Conservation (phyloP, 345 rosid genomes). For the Linum tenue region DNA sequence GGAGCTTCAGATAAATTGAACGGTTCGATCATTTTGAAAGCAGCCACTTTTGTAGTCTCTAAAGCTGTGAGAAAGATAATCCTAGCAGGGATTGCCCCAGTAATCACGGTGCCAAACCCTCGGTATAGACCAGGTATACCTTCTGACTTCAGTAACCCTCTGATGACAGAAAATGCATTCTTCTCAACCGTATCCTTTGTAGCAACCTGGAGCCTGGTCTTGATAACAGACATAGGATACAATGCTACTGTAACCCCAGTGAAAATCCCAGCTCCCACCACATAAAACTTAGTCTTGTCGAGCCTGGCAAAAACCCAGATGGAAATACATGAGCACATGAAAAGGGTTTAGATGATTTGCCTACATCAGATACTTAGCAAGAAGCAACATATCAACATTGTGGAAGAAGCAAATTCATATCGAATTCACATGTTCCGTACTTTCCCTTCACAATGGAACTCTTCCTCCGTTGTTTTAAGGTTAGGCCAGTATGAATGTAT, state of each 20-base stretch:
- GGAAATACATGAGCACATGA: neutral
- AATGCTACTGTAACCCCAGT: conserved; percentile 86
- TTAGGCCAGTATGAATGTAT: too few species aligned
- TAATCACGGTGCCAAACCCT: conserved; percentile 38
- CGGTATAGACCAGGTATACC: conserved; percentile 47
- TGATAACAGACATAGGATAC: conserved; percentile 83
- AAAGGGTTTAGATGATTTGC: neutral
- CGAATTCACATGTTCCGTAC: neutral
- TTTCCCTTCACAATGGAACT: neutral
- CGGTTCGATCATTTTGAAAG: conserved; percentile 47
- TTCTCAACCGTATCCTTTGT: conserved; percentile 67
- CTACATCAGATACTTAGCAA: neutral
- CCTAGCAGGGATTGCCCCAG: conserved; percentile 45
- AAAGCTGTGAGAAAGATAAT: conserved; percentile 53
- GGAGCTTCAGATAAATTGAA: conserved; percentile 49
- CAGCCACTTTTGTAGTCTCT: conserved; percentile 77
- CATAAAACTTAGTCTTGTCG: conserved; percentile 82
- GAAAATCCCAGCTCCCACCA: conserved; percentile 90
- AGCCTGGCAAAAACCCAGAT: conserved; percentile 46
- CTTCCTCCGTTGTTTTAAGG: too few species aligned
- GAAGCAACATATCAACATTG: too few species aligned
- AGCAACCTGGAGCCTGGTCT: conserved; percentile 95
- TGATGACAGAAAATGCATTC: conserved; percentile 62
- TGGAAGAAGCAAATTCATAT: neutral
- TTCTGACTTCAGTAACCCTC: conserved; percentile 63